Base-by-base conservation (phyloP, 2,329 filamentous ascomycete genomes). In the Zasmidium angulare region DNA sequence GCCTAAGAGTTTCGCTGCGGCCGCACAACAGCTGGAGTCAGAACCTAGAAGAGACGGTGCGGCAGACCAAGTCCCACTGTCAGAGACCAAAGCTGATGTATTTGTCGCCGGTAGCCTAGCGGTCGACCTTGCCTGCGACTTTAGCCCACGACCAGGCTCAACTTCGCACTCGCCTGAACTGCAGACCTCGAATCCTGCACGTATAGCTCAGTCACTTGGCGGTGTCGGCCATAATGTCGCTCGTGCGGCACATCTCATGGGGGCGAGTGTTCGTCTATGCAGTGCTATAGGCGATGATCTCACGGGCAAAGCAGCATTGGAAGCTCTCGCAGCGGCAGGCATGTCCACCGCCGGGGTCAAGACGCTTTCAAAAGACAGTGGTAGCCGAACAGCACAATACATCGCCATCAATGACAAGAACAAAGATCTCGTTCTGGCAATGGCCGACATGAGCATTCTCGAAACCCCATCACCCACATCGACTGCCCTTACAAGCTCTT, bases 171-270 rank as follows among this genome's bases (percentile, higher is more conserved):
- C 70, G 23, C 79, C 86, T 4, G 77, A 82, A 53, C 79, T 87
- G 40, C 84, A 93, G 60, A 96, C 92, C 0, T 98, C 93, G 0
- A 98, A 98, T 69, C 90, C 90, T 51, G 86, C 92, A 7, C 79
- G 81, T 14, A 96, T 97, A 64, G 86, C 79, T 36, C 91, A 96
- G 71, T 90, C 89, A 0, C 84, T 97, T 7, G 95, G 95, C 12
- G 95, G 95, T 6, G 95, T 98, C 7, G 95, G 91, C 6, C 88
- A 92, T 70, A 98, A 98, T 69, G 91, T 98, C 48, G 91, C 95
- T 17, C 83, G 91, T 50, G 93, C 93, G 48, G 88, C 90, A 0
- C 89, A 92, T 66, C 83, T 87, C 29, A 81, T 89, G 60, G 86
- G 84, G 46, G 84, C 81, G 40, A 76, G 78, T 14, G 89, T 95